Base-by-base conservation (phyloP, 371 early-diverging fungal genomes). In the Mucor irregularis region DNA sequence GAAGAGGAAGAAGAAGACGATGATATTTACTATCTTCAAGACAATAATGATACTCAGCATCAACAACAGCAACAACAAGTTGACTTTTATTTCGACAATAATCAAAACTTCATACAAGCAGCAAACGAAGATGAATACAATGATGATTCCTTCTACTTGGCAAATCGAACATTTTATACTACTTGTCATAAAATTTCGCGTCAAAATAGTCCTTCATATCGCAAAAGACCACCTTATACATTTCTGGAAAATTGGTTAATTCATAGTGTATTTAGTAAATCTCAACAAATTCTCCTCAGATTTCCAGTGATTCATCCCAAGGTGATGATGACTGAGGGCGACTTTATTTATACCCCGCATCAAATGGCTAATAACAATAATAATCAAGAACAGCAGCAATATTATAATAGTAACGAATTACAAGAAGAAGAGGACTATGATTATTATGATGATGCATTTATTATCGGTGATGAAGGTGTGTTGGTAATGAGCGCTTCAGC, bases 281-380 rank as follows among this genome's bases (percentile, higher is more conserved):
- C 78, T 26, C 78, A 77, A 46, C 72, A 77, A 40, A 68, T 74
- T 21, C 34, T 77, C 14, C 45, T 77, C 5, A 67, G 74, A 22
- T 65, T 77, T 35, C 72, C 72, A 6, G 52, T 63, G 24, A 61
- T 67, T 24, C 61, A 62, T 21, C 73, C 78, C 11, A 64, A 53
- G 25, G 78, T 77, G 14, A 57, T 72, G 45, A 62, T 77, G 44
- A 59, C 74, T 22, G 70, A 70, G 28, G 78, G 74, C 10, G 74
- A 77, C 51, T 77, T 72, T 44, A 77, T 77, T 68, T 74, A 69
- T 53, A 77, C 78, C 19, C 78, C 78, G 21, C 74, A 72, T 37
- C 61, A 69, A 38, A 80, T 60, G 79, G 71, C 5, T 58, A 67
- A 9, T 74, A 83, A 49, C 49, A 38, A 51, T 39, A 28, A 44